Percentiles rank a stretch among this genome's conserved stretches.
Evolutionary conservation across 23 red algal species (phyloP).

Genomic region (Rhodosorus marinus): DNA sequence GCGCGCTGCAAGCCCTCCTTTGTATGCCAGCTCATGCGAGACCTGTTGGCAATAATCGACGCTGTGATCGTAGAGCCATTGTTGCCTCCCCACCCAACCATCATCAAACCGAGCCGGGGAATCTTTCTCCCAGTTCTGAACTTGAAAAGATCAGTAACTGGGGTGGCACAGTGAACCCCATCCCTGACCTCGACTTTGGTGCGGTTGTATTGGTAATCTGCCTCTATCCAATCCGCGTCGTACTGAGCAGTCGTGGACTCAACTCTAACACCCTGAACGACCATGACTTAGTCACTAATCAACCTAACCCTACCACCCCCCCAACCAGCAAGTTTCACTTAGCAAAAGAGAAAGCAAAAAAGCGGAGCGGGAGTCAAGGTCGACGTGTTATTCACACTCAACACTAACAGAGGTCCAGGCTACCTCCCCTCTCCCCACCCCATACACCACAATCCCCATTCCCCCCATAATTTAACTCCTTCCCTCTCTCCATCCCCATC

Average conservation of each 20-base stretch:
- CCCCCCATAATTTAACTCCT: too few species aligned
- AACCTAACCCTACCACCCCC: neutral
- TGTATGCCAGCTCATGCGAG: slow-evolving; percentile 78
- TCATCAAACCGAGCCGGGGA: slow-evolving; percentile 62
- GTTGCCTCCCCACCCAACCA: slow-evolving; percentile 94
- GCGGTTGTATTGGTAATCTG: slow-evolving; percentile 18
- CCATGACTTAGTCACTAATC: neutral
- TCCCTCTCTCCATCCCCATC: too few species aligned
- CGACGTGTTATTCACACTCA: too few species aligned
- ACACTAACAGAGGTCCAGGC: too few species aligned
- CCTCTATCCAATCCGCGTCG: slow-evolving; percentile 1
- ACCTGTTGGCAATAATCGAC: slow-evolving; percentile 53
- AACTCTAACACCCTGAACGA: slow-evolving; percentile 9
- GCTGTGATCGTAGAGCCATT: slow-evolving; percentile 87
- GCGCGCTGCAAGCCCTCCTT: slow-evolving; percentile 38
- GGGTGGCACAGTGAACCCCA: slow-evolving; percentile 13
- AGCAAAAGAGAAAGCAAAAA: too few species aligned
- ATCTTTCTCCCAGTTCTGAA: slow-evolving; percentile 61
- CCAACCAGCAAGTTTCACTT: neutral
- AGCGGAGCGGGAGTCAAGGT: too few species aligned
- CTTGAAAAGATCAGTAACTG: slow-evolving; percentile 13
- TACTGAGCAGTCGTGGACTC: slow-evolving; percentile 2
- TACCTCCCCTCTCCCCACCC: too few species aligned
- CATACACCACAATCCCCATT: too few species aligned
- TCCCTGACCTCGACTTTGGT: slow-evolving; percentile 11